A percentile compares a stretch with the other conserved stretches of the same genome.
Conservation (phyloP, 2,329 filamentous ascomycete genomes). For the Talaromyces albobiverticillius region DNA sequence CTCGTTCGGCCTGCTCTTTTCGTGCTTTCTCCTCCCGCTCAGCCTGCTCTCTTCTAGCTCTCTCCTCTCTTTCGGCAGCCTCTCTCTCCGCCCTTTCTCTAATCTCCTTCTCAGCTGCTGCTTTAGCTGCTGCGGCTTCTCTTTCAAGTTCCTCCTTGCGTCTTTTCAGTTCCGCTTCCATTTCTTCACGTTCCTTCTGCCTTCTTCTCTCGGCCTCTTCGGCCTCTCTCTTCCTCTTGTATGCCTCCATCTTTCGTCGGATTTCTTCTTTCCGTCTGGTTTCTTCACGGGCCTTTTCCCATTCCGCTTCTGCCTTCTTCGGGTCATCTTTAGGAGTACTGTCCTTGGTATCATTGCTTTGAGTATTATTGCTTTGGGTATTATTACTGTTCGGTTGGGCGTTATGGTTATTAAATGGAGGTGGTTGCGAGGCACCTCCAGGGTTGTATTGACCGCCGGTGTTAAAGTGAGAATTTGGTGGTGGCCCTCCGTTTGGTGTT, state of each 20-base stretch:
- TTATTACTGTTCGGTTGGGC: constrained; percentile 3
- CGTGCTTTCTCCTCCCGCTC: constrained; percentile 29
- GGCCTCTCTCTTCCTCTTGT: constrained; percentile 15
- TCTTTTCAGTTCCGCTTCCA: constrained; percentile 39
- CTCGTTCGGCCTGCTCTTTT: constrained; percentile 21
- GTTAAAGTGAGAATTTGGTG: constrained; percentile 20
- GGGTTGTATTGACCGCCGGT: constrained; percentile 33
- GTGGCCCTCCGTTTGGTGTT: constrained; percentile 6
- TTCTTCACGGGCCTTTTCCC: constrained; percentile 15
- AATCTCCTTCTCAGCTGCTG: constrained; percentile 21
- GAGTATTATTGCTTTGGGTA: not conserved
- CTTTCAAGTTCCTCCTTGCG: constrained; percentile 39
- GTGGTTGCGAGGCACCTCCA: constrained; percentile 20
- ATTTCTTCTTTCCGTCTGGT: constrained; percentile 17
- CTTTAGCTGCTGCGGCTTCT: constrained; percentile 26
- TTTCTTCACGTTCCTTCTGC: constrained; percentile 38
- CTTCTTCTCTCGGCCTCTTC: constrained; percentile 35
- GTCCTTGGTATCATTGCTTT: not conserved
- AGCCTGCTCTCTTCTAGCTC: constrained; percentile 34
- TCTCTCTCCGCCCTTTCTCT: constrained; percentile 17
- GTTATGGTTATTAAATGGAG: constrained; percentile 9
- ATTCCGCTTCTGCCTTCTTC: constrained; percentile 14
- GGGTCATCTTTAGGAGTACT: constrained; percentile 5
- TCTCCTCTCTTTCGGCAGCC: constrained; percentile 16
- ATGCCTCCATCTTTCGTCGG: constrained; percentile 17